phyloP scores from a whole-genome alignment of 2,329 filamentous ascomycete genomes.

The Fonsecaea pugnacius region DNA sequence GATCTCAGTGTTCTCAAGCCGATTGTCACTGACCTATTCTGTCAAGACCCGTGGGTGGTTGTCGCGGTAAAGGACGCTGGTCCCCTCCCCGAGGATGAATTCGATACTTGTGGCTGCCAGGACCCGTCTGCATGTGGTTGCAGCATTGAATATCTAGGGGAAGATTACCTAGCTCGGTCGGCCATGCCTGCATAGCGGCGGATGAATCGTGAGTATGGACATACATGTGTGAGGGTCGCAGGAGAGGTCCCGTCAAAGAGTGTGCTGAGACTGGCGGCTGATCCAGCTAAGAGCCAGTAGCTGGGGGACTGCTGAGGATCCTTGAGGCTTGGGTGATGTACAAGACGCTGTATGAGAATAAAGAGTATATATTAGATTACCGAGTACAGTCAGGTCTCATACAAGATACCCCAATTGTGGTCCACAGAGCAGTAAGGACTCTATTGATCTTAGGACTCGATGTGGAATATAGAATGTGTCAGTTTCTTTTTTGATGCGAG shows the following conservation, averaged over 20 bases:
- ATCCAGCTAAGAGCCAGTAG: too few species aligned
- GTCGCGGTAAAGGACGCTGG: slow-evolving; percentile 17
- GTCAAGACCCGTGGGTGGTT: slow-evolving; percentile 19
- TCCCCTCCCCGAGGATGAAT: background rate
- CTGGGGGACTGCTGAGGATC: too few species aligned
- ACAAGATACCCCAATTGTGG: too few species aligned
- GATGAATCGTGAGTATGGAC: background rate
- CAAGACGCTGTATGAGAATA: too few species aligned
- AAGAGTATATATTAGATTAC: too few species aligned
- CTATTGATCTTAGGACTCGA: too few species aligned
- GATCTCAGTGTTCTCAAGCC: background rate
- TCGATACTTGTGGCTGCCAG: slow-evolving; percentile 5
- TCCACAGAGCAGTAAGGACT: too few species aligned
- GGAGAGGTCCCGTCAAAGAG: background rate
- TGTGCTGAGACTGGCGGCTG: background rate
- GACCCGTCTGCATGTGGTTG: slow-evolving; percentile 14
- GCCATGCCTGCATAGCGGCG: background rate
- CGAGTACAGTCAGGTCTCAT: too few species aligned
- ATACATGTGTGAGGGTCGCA: background rate
- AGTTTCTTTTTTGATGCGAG: too few species aligned
- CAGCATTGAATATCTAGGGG: background rate
- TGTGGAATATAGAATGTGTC: too few species aligned
- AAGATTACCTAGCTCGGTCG: background rate
- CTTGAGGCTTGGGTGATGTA: too few species aligned
- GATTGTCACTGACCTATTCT: background rate